Conservation (phyloP, 2,329 filamentous ascomycete species). For the Cladosporium sp. region DNA sequence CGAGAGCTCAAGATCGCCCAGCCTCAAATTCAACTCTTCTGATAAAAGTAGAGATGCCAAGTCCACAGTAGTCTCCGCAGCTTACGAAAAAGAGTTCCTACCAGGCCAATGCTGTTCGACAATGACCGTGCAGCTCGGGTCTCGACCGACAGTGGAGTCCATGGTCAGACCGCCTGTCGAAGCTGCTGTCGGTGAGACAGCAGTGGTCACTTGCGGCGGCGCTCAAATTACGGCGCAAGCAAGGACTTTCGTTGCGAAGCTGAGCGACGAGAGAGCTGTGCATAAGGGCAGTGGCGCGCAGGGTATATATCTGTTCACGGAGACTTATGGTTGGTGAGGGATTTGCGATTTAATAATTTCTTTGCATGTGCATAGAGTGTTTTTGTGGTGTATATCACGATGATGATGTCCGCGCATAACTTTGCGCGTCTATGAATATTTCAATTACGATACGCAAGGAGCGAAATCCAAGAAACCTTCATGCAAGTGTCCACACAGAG, state of each 20-base stretch:
- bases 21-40: conserved; percentile 10
- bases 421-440: no score
- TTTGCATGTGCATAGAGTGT: no score
- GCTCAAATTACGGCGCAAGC: conserved; percentile 52
- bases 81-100: conserved; percentile 3
- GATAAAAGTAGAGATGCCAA: conserved; percentile 19
- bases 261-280: conserved; percentile 63
- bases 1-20: not conserved
- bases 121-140: conserved; percentile 29
- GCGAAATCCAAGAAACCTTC: no score
- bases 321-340: conserved; percentile 49
- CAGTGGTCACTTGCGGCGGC: conserved; percentile 60
- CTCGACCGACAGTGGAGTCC: conserved; percentile 49
- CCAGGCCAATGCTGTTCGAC: conserved; percentile 31
- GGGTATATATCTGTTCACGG: conserved; percentile 58
- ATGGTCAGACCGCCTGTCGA: conserved; percentile 56
- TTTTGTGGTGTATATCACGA: no score
- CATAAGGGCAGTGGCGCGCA: conserved; percentile 65
- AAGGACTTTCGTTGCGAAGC: conserved; percentile 49
- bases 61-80: conserved; percentile 13
- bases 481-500: no score
- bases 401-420: no score
- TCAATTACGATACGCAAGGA: no score
- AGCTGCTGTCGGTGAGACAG: conserved; percentile 57
- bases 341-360: no score